Base-by-base conservation (phyloP, 495 filamentous ascomycete genomes). In the Tuber brumale region DNA sequence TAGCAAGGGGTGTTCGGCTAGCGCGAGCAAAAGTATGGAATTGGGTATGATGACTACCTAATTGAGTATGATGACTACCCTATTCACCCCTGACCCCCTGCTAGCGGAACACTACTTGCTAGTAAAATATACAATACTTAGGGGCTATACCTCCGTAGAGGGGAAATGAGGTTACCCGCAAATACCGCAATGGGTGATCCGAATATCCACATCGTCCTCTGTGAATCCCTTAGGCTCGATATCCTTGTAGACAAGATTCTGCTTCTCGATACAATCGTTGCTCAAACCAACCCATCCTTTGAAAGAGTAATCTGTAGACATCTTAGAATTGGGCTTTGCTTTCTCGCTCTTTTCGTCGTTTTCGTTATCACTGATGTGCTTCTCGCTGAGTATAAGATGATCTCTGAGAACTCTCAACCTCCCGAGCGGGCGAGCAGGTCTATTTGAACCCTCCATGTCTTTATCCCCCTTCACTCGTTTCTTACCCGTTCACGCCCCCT, bases 181-280 rank as follows among this genome's bases (percentile, higher is more conserved):
- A 80, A 97, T 89, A 72, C 93, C 92, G 83, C 93, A 95, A 85
- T 96, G 93, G 0, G 92, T 87, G 77, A 97, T 86, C 82, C 90
- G 86, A 77, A 93, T 92, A 82, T 93, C 91, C 71, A 97, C 87
- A 84, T 97, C 93, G 76, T 88, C 91, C 79, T 92, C 89, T 39
- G 90, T 88, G 87, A 91, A 95, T 19, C 89, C 86, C 86, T 97
- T 97, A 3, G 93, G 92, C 76, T 90, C 87, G 83, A 89, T 96
- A 77, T 88, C 85, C 76, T 88, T 87, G 89, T 90, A 94, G 57
- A 86, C 85, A 83, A 97, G 90, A 21, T 94, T 92, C 70, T 89
- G 91, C 37, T 92, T 85, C 39, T 82, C 46, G 66, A 87, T 88
- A 44, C 89, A 84, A 18, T 87, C 83, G 21, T 84, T 80, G 80